Conservation (phyloP, 1,139 yeast genomes). For the Magnusiomyces fungicola region DNA sequence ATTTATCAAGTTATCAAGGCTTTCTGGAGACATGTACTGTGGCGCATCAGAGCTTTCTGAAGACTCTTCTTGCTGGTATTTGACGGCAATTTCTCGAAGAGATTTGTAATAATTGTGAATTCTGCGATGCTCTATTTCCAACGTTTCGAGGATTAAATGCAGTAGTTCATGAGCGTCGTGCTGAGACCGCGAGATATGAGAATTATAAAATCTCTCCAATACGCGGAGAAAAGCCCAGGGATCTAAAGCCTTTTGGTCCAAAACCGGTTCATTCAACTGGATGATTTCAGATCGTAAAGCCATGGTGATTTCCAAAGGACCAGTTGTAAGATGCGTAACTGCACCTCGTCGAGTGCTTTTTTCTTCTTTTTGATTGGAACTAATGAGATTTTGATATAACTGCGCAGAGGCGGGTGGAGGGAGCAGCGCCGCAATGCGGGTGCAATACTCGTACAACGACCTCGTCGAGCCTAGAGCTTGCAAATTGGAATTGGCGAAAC, state of each 20-base stretch:
- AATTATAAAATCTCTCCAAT: conserved; percentile 68
- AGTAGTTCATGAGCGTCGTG: conserved; percentile 94
- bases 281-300: conserved; percentile 49
- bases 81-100: conserved; percentile 15
- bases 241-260: conserved; percentile 48
- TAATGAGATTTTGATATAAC: conserved; percentile 17
- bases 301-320: conserved; percentile 17
- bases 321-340: conserved; percentile 3
- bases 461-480: conserved; percentile 78
- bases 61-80: conserved; percentile 15
- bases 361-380: not conserved
- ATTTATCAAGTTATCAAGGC: not conserved
- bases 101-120: conserved; percentile 35
- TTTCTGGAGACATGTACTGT: not conserved
- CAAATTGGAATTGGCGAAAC: conserved; percentile 86
- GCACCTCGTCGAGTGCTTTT: conserved; percentile 1
- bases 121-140: conserved; percentile 56
- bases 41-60: not conserved
- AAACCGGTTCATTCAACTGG: conserved; percentile 58
- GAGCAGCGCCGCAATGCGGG: conserved; percentile 29
- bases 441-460: conserved; percentile 52
- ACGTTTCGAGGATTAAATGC: conserved; percentile 69
- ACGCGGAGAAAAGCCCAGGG: conserved; percentile 75
- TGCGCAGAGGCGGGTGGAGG: conserved; percentile 23
- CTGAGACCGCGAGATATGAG: conserved; percentile 72